Evolutionary conservation across 352 stramenopile genomes (phyloP).

Genomic region (Phytopythium delawarense): DNA sequence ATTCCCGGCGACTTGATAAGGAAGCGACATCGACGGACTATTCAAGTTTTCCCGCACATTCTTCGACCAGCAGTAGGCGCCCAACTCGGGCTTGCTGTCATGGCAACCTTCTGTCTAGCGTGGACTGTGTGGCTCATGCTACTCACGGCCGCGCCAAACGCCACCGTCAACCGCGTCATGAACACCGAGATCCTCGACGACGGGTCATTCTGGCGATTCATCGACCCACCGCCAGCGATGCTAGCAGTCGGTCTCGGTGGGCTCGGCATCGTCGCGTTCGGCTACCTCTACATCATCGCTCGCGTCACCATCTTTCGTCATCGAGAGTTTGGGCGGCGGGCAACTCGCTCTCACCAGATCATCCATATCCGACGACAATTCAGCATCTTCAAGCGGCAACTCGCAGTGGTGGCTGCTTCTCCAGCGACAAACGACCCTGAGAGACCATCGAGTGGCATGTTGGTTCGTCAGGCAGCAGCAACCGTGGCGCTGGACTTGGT

Average conservation of each 20-base stretch:
- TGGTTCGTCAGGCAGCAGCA: neutral
- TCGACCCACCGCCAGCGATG: conserved; percentile 1
- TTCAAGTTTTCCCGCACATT: too few species aligned
- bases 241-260: conserved; percentile 1
- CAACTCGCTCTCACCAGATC: too few species aligned
- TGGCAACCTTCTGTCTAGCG: neutral
- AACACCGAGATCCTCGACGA: conserved; percentile 1
- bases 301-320: neutral
- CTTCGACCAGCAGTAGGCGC: too few species aligned
- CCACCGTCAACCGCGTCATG: conserved; percentile 3
- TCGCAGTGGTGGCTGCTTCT: neutral
- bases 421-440: neutral
- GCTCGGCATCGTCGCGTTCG: neutral
- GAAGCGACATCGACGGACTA: too few species aligned
- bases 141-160: conserved; percentile 1
- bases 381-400: neutral
- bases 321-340: neutral
- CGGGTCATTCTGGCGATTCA: conserved; percentile 3
- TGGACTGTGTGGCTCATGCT: conserved; percentile 6
- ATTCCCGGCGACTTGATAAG: too few species aligned
- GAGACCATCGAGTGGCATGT: neutral
- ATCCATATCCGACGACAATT: too few species aligned
- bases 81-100: neutral
- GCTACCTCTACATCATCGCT: conserved; percentile 5
- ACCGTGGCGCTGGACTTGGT: neutral